Evolutionary conservation across 2,329 filamentous ascomycete genomes (phyloP).

Genomic region (Apiospora phragmitis): DNA sequence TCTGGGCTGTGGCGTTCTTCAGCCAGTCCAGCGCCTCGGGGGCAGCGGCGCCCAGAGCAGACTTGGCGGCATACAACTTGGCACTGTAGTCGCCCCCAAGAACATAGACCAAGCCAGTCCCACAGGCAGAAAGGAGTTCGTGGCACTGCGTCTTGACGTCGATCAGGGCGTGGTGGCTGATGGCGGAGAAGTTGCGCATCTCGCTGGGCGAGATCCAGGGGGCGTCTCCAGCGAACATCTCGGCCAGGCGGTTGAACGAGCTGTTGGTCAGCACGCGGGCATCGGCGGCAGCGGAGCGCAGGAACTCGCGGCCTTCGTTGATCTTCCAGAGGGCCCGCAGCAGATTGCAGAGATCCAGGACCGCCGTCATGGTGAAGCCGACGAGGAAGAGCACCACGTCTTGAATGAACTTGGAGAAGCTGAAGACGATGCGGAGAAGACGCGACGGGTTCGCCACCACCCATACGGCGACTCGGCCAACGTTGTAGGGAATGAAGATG

Average conservation of each 20-base stretch:
- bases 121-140: conserved; percentile 40
- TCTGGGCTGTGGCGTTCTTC: conserved; percentile 32
- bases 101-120: conserved; percentile 42
- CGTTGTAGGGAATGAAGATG: conserved; percentile 88
- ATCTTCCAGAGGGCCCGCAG: conserved; percentile 37
- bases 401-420: conserved; percentile 75
- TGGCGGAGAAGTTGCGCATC: conserved; percentile 73
- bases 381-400: conserved; percentile 69
- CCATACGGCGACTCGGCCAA: conserved; percentile 82
- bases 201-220: conserved; percentile 57
- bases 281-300: conserved; percentile 24
- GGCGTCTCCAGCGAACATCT: conserved; percentile 51
- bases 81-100: conserved; percentile 42
- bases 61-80: conserved; percentile 28
- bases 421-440: conserved; percentile 71
- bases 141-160: conserved; percentile 56
- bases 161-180: conserved; percentile 71
- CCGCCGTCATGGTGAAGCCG: conserved; percentile 52
- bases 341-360: conserved; percentile 40
- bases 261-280: conserved; percentile 22
- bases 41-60: conserved; percentile 18
- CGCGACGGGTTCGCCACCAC: conserved; percentile 78
- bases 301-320: conserved; percentile 24
- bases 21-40: conserved; percentile 29
- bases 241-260: conserved; percentile 45